Evolutionary conservation across 352 stramenopile species (phyloP), one percentile per base, ranked within the genome.

Genomic region (Globisporangium ultimum): DNA sequence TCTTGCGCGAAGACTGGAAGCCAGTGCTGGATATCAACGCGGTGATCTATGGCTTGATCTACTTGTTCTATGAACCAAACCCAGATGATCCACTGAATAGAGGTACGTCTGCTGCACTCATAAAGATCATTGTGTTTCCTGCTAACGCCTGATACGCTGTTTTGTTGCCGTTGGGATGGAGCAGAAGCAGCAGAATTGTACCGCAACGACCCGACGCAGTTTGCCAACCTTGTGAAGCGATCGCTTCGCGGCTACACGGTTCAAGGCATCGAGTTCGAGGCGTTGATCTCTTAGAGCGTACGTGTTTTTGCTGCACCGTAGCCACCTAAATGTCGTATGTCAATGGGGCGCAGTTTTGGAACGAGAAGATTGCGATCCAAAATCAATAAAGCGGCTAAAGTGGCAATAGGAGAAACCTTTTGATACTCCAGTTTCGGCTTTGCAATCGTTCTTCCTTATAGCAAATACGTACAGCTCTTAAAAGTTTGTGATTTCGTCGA

Each of bases 61-160:
- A 99, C 72, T 78, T 99, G 46, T 99, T 99, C 79, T 99, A 99
- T 76, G 97, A 99, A 71, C 97, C 97, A 40, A 99, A 99, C 80
- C 96, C 97, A 24, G 96, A 99, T 71, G 97, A 99, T 70, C 97
- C 97, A 22, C 84, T 99, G 48, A 99, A 99, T 85, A 76, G 85
- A 80, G 84, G 79, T 86, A 63, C 40, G 72, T 63, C n/a, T 48
- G 24, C 22, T 32, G 14, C 24, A 36, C 8, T 36, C 28, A 10
- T 22, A 13, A 55, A 20, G 40, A 12, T 22, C 24, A 42, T 13
- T 40, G 32, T 41, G 48, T 6, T 40, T 17, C 14, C 54, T 46
- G 52, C 21, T 42, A 50, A 38, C 38, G 7, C n/a, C 48, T 48
- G 18, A 28, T 22, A 15, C 7, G 28, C 17, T 50, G 12, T 1